Evolutionary conservation across 2,329 filamentous ascomycete genomes (phyloP).

Genomic region (Curvularia sp.): DNA sequence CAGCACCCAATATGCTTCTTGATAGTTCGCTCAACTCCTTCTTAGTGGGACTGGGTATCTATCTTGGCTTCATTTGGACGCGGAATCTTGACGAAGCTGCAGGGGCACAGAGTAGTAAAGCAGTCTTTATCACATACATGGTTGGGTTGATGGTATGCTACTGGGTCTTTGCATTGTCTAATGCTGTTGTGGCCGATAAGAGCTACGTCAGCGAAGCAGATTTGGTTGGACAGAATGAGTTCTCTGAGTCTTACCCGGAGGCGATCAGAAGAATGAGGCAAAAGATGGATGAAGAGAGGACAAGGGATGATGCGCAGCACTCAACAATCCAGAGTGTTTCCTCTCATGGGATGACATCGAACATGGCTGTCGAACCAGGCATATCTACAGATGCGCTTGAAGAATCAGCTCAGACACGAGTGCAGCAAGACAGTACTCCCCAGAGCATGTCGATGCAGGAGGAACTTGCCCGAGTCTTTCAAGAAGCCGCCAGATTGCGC

Average conservation of each 20-base stretch:
- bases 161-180: background rate
- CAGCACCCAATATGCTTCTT: constrained; percentile 1
- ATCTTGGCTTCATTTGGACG: constrained; percentile 6
- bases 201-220: constrained; percentile 4
- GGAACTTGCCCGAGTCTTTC: background rate
- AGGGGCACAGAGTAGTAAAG: background rate
- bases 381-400: background rate
- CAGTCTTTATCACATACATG: constrained; percentile 3
- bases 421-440: background rate
- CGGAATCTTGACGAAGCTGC: background rate
- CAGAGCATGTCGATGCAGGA: background rate
- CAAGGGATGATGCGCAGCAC: background rate
- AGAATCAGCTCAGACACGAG: background rate
- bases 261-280: too few relatives aligned
- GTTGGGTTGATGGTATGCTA: background rate
- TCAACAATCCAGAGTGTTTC: background rate
- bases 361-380: too few relatives aligned
- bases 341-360: background rate
- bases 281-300: background rate
- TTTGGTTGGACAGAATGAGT: background rate
- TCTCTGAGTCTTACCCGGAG: background rate
- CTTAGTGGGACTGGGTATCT: background rate
- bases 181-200: background rate
- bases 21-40: background rate
- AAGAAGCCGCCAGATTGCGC: background rate